Evolutionary conservation across 805 yeast genomes (phyloP), one percentile per base, ranked within the genome.

Genomic region (Metschnikowia proteae): DNA sequence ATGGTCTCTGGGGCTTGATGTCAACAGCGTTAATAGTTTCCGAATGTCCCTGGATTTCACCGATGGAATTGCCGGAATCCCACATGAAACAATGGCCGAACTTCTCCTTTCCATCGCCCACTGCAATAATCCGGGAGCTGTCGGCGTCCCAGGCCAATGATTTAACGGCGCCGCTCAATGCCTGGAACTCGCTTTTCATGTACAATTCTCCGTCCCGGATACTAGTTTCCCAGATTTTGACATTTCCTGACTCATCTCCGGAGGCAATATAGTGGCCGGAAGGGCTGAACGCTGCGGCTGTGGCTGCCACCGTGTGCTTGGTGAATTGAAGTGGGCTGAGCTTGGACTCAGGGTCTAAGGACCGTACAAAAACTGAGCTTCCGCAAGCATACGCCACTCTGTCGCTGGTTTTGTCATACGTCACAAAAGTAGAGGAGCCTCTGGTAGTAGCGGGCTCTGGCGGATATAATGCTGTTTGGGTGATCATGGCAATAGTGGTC

Each of bases 41-140:
- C 13, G 92, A 78, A 64, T 94, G 99, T 25, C 99, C 99, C 43
- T 90, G 83, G 59, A 92, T 84, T 63, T 94, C 98, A 47, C 99
- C 99, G 38, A 94, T 83, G n/a, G 97, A 82, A 67, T 94, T 94
- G 52, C 99, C 99, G 1, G 96, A 80, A 62, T 94, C 99, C 79
- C 86, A 86, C 6, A 96, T 82, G 65, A 92, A 88, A 54, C 95
- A 90, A 57, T 86, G 96, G 5, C 98, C 99, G 62, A 81, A 91
- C 52, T 86, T 79, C 58, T 90, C 97, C 56, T 85, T 85, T 43
- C 98, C 99, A 57, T 87, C 85, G 47, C 99, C 99, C 8, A 91
- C 98, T 1, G 96, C 96, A 61, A 94, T 88, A 45, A 94, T 71
- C 57, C 99, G 79, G 51, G 82, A 74, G 41, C 83, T 81, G 61